Conservation (phyloP, 345 rosid genomes). For the Ceriops decandra region DNA sequence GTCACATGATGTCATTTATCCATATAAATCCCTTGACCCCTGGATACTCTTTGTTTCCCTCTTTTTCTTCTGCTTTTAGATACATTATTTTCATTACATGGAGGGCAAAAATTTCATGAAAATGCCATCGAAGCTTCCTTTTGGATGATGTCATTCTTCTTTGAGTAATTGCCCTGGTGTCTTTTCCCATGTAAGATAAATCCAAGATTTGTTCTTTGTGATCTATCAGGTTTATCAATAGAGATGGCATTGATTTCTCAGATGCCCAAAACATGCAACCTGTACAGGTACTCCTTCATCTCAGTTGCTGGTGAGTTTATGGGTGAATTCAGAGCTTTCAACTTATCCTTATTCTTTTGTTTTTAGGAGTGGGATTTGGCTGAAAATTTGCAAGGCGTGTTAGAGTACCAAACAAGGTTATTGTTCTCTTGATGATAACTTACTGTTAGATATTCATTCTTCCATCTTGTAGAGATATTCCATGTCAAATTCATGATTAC, state of each 20-base stretch:
- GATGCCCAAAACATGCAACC: conserved; percentile 94
- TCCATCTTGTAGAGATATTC: neutral
- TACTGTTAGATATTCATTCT: neutral
- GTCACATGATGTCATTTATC: neutral
- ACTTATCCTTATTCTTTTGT: conserved; percentile 13
- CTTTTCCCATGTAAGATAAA: neutral
- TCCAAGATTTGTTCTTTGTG: neutral
- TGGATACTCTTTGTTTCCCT: neutral
- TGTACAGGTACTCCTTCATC: conserved; percentile 57
- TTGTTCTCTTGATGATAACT: neutral
- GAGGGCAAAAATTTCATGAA: neutral
- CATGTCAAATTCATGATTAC: conserved; percentile 10
- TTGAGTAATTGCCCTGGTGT: neutral
- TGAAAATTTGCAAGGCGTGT: conserved; percentile 74
- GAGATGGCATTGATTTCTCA: conserved; percentile 91
- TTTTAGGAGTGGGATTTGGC: conserved; percentile 88
- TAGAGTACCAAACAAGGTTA: conserved; percentile 89
- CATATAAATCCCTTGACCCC: neutral
- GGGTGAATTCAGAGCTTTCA: neutral
- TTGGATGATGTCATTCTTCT: neutral
- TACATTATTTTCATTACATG: neutral
- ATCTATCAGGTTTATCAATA: conserved; percentile 66
- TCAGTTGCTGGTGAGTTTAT: conserved; percentile 7
- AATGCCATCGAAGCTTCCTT: neutral
- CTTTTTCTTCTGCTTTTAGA: neutral